Conservation (phyloP, 2,329 filamentous ascomycete genomes). For the Fusarium brachygibbosum region DNA sequence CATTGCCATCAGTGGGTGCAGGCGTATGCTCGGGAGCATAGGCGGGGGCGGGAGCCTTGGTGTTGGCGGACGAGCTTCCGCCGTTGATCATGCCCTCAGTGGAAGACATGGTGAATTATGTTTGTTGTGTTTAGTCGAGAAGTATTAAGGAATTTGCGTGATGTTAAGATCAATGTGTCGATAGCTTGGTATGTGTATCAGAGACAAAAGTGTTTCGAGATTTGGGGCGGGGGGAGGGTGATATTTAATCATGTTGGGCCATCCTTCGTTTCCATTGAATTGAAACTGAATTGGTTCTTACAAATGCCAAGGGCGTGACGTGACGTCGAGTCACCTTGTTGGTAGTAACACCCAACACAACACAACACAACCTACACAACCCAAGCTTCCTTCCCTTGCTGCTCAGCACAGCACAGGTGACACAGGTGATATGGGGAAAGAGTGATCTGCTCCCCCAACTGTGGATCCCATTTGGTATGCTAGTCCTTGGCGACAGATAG, state of each 20-base stretch:
- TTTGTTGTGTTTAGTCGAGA: conserved; percentile 2
- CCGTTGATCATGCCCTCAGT: conserved; percentile 47
- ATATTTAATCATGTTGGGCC: conserved; percentile 38
- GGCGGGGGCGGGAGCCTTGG: conserved; percentile 46
- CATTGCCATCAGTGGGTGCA: conserved; percentile 34
- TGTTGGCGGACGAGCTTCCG: conserved; percentile 50
- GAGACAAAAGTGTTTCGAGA: conserved; percentile 18
- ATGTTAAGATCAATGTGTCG: neutral
- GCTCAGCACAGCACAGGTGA: conserved; percentile 30
- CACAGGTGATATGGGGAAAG: conserved; percentile 33
- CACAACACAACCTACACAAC: conserved; percentile 3
- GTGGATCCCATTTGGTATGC: conserved; percentile 32
- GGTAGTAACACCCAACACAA: conserved; percentile 17
- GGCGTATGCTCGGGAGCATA: conserved; percentile 10
- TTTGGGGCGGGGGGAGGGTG: conserved; percentile 27
- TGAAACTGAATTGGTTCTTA: conserved; percentile 2
- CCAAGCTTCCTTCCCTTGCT: conserved; percentile 21
- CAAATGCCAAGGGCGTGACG: conserved; percentile 34
- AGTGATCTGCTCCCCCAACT: conserved; percentile 31
- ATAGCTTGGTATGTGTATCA: neutral
- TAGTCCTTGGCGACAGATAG: neutral
- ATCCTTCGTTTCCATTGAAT: conserved; percentile 10
- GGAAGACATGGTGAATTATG: conserved; percentile 34
- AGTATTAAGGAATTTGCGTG: neutral
- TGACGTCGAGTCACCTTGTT: conserved; percentile 28